Base-by-base conservation (phyloP, 1,284 basidiomycete species). In the Ganoderma resinaceum region DNA sequence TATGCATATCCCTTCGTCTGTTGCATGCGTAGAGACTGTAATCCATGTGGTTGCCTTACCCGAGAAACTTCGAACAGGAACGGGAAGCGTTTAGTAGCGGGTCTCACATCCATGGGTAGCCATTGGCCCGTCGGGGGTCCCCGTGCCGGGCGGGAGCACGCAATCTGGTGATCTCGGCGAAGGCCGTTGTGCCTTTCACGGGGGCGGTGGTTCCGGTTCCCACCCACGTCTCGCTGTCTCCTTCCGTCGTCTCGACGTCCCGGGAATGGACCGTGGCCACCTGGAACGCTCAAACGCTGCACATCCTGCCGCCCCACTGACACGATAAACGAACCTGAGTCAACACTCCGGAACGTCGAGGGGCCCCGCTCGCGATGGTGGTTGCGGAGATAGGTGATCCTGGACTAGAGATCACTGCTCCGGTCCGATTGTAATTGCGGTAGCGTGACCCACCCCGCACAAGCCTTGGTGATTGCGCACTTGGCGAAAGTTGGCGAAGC, bases 361-460 rank as follows among this genome's bases (percentile, higher is more conserved):
- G 70, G 38, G 67, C 9, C 57, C 66, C 66, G 66, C 42, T 31
- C 63, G 65, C 63, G 63, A 57, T 23, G 55, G 61, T 59, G 37
- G 58, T 38, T 66, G 66, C 67, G 68, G 66, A 64, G 70, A 67
- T 61, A 62, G 31, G 57, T 12, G 68, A 66, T 62, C 46, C 9
- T 33, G 49, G 38, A 52, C 46, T n/a, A 23, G 33, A 53, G 38
- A 26, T 49, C 49, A 33, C 43, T 42, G n/a, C 40, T 42, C 40
- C 40, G 16, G 37, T n/a, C 42, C 37, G 49, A 55, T 59, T 26
- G 53, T 60, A 31, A 63, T 63, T 43, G 65, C 40, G 49, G 60
- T 31, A 37, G 40, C 55, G 58, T 38, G 31, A 4, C 46, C n/a
- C n/a, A n/a, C n/a, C n/a, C n/a, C 52, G 11, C 23, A 11, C 46